Base-by-base conservation (phyloP, 108 stramenopile species). In the Skeletonema grethae region DNA sequence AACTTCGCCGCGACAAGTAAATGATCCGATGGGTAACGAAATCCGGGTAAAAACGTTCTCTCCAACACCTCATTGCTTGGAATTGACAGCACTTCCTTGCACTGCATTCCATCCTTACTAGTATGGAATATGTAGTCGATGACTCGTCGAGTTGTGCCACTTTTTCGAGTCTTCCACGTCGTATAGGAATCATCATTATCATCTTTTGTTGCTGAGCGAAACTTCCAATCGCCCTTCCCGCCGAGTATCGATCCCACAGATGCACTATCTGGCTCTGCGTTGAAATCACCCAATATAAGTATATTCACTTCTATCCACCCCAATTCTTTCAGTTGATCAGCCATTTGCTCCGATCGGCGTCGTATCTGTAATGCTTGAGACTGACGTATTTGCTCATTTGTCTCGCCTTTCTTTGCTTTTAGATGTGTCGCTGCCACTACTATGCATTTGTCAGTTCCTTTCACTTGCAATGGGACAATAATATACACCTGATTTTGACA, bases 121-220 rank as follows among this genome's bases (percentile, higher is more conserved):
- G 63, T 57, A 48, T 80, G 74, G 48, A 86, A 86, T n/a, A 86
- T 82, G 31, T 86, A 83, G 57, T 86, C 85, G 53, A 86, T 86
- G n/a, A 76, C 58, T 28, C 82, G 75, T 48, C 80, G 63, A 9
- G 34, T 56, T 10, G 79, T 76, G 31, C 65, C 63, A 59, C 57
- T 48, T 35, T 79, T 79, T 35, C 85, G 78, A 5, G 67, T 76
- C 57, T 86, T 86, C 82, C 85, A 83, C 34, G 85, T 86, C 11
- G 82, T 83, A 39, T 65, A 82, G 25, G 57, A 62, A 8, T 31
- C 48, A 61, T 43, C 32, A 11, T 66, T 32, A 56, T 69, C 64
- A 39, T 69, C n/a, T n/a, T n/a, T 35, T 29, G 76, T 78, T 12
- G 72, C 76, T n/a, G 80, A 82, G 48, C 63, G 50, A 39, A 75